phyloP scores from a whole-genome alignment of 352 stramenopile species.

The Phytophthora hibernalis region DNA sequence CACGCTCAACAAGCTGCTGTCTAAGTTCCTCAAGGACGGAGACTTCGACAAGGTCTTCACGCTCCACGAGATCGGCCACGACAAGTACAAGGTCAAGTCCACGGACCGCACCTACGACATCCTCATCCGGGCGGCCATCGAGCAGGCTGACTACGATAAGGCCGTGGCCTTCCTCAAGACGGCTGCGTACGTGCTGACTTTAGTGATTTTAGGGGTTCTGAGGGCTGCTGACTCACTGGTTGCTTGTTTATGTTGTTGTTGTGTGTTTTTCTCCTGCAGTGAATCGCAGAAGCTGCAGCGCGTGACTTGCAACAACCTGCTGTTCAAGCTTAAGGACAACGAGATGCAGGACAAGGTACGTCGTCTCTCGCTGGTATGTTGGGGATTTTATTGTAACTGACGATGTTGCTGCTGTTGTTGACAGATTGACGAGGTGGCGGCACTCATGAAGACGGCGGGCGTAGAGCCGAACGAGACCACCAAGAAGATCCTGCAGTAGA shows the following conservation, averaged over 20 bases:
- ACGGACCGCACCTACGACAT: conserved; percentile 88
- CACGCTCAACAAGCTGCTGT: conserved; percentile 86
- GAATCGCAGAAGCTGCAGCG: conserved; percentile 79
- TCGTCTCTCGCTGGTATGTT: neutral
- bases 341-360: conserved; percentile 74
- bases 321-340: conserved; percentile 88
- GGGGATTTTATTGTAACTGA: conserved; percentile 4
- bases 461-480: conserved; percentile 86
- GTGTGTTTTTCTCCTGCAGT: conserved; percentile 30
- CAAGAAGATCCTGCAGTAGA: conserved; percentile 84
- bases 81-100: conserved; percentile 86
- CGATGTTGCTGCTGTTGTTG: conserved; percentile 4
- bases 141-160: conserved; percentile 78
- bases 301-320: conserved; percentile 88
- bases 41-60: conserved; percentile 83
- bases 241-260: conserved; percentile 15
- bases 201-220: neutral
- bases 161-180: conserved; percentile 77
- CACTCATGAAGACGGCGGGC: conserved; percentile 79
- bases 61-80: conserved; percentile 77
- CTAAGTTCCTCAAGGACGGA: conserved; percentile 83
- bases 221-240: neutral
- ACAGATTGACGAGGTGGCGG: conserved; percentile 77
- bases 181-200: conserved; percentile 60
- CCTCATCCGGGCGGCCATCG: conserved; percentile 80